Conservation (phyloP, 2,329 filamentous ascomycete species). For the Alternaria arborescens region DNA sequence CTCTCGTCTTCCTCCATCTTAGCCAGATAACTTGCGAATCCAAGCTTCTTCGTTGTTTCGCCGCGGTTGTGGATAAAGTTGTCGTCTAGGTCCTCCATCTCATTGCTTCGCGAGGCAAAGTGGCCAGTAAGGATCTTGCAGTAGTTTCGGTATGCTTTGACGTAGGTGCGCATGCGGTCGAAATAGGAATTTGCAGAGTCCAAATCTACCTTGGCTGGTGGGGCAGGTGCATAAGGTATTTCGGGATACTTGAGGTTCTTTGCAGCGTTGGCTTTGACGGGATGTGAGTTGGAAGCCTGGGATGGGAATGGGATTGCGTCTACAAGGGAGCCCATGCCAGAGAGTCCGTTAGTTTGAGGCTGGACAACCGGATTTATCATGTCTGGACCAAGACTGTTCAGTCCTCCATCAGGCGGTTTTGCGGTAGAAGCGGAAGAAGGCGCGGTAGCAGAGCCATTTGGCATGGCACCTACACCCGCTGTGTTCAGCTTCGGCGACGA, state of each 20-base stretch:
- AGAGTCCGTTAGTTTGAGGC: conserved; percentile 55
- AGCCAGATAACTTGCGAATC: conserved; percentile 66
- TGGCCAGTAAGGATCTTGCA: conserved; percentile 64
- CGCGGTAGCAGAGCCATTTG: conserved; percentile 29
- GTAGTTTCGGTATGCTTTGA: conserved; percentile 65
- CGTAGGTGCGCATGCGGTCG: conserved; percentile 63
- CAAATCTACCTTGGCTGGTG: conserved; percentile 56
- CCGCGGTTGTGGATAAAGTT: conserved; percentile 63
- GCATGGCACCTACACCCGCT: conserved; percentile 12
- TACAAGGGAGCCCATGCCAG: conserved; percentile 63
- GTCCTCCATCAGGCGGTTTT: conserved; percentile 27
- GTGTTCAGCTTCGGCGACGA: conserved; percentile 15
- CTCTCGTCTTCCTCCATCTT: conserved; percentile 71
- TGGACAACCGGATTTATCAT: conserved; percentile 60
- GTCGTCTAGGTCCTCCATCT: conserved; percentile 52
- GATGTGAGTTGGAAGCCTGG: conserved; percentile 56
- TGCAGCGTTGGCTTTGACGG: conserved; percentile 51
- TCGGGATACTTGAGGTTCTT: conserved; percentile 59
- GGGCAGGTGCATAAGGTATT: conserved; percentile 60
- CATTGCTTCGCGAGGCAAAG: conserved; percentile 62
- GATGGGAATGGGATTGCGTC: conserved; percentile 68
- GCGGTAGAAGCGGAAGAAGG: conserved; percentile 25
- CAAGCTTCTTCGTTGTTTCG: conserved; percentile 58
- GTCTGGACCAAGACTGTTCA: conserved; percentile 59
- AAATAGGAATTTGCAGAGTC: conserved; percentile 62